Evolutionary conservation across 1,284 basidiomycete species (phyloP).

Genomic region (Pyrrhoderma noxium): DNA sequence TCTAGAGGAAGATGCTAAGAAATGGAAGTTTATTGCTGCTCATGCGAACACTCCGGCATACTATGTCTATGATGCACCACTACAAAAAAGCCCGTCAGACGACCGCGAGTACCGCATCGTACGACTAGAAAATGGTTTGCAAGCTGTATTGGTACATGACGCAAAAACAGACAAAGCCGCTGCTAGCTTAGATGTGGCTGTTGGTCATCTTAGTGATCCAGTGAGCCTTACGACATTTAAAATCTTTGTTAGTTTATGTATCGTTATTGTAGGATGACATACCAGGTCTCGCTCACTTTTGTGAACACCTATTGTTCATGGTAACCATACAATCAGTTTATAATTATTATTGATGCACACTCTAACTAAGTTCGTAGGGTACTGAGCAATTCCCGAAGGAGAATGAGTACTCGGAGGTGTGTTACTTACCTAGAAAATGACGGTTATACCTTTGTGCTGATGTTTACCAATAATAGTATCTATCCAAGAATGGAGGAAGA

Average conservation of each 20-base stretch:
- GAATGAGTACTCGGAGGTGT: constrained; percentile 85
- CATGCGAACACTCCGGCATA: constrained; percentile 33
- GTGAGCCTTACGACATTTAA: constrained; percentile 40
- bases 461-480: constrained; percentile 43
- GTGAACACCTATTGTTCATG: constrained; percentile 97
- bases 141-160: constrained; percentile 85
- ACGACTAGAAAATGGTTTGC: constrained; percentile 79
- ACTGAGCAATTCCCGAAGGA: constrained; percentile 81
- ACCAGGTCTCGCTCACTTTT: constrained; percentile 86
- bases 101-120: constrained; percentile 78
- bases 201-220: constrained; percentile 92
- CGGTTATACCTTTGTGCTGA: constrained; percentile 1
- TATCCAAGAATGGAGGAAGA: constrained; percentile 84
- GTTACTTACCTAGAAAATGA: constrained; percentile 2
- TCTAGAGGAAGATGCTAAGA: constrained; percentile 8
- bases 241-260: constrained; percentile 1
- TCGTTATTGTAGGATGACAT: constrained; percentile 56
- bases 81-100: constrained; percentile 74
- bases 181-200: constrained; percentile 91
- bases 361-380: constrained; percentile 39
- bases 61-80: constrained; percentile 54
- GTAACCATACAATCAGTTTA: constrained; percentile 35
- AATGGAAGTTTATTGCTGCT: constrained; percentile 36
- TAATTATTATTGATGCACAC: background rate
- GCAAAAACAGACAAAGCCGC: constrained; percentile 89